Base-by-base conservation (phyloP, 1,284 basidiomycete species). In the Amylostereum chailletii region DNA sequence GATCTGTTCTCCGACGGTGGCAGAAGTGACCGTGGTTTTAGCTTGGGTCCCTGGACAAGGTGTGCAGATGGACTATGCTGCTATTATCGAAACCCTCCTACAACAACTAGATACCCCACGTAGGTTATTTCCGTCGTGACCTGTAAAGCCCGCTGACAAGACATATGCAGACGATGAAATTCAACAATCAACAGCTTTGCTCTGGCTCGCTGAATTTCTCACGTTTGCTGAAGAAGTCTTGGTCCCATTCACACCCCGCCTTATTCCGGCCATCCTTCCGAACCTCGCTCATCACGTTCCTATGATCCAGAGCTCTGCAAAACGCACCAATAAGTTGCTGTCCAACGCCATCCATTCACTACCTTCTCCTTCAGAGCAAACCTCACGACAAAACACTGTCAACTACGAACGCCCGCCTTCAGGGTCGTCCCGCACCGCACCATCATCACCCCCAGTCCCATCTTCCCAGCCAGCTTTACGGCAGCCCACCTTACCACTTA, bases 51-150 rank as follows among this genome's bases (percentile, higher is more conserved):
- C 93, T 30, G 94, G 94, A 2, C 92, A 96, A 71, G 92, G 90
- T 1, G 93, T 99, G 5, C 79, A 79, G 52, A 86, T 99, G 52
- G 87, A 98, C 65, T 93, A 95, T 64, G 81, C 84, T 4, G 85
- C 92, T 6, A 93, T 99, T 51, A 83, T 98, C 50, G 92, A 98
- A 60, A 98, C 96, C 55, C 71, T 99, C 37, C 83, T 99, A n/a
- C 79, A 84, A 55, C 93, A 97, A 61, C 71, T 98, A 31, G 83
- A 89, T 46, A 81, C 78, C 55, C 86, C 91, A 59, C 90, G 93
- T 94, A 55, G 65, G 88, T 52, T 8, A 9, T 41, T 29, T 32
- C 26, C 42, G 47, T 36, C 33, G n/a, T 42, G 5, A 5, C n/a
- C 42, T 27, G 36, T 42, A 8, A 46, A 42, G 31, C 33, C 46